phyloP scores from a whole-genome alignment of 2,329 filamentous ascomycete species.

The Diaporthe ilicicola region DNA sequence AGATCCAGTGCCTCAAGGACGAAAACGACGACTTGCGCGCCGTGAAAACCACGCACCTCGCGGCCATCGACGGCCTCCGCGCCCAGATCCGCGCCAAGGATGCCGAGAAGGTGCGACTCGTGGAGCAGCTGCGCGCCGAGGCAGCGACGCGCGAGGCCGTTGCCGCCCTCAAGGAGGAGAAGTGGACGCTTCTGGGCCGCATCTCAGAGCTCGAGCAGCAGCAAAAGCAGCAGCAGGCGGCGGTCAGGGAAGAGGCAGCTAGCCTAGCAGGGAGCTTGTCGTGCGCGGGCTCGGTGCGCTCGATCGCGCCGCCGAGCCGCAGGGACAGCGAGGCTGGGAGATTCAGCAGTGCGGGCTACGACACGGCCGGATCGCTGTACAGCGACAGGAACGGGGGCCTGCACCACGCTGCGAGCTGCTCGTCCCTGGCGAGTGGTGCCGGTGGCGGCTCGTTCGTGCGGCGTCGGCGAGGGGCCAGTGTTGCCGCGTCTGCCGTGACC shows the following conservation, averaged over 20 bases:
- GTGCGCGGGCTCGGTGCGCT: neutral
- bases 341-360: neutral
- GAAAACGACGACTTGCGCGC: slow-evolving; percentile 5
- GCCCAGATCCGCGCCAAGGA: slow-evolving; percentile 19
- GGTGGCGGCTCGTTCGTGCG: neutral
- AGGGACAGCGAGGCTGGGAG: neutral
- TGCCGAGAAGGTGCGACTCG: slow-evolving; percentile 1
- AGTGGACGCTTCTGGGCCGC: slow-evolving; percentile 23
- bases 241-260: no score
- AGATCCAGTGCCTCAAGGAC: slow-evolving; percentile 7
- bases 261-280: neutral
- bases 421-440: neutral
- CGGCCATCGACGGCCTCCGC: slow-evolving; percentile 14
- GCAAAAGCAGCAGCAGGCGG: neutral
- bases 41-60: slow-evolving; percentile 11
- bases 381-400: neutral
- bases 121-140: slow-evolving; percentile 25
- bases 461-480: neutral
- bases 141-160: no score
- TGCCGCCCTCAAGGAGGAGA: slow-evolving; percentile 28
- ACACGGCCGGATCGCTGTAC: neutral
- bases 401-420: neutral
- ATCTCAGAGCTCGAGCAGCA: slow-evolving; percentile 23
- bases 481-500: neutral
- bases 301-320: neutral